Evolutionary conservation across 2,329 filamentous ascomycete genomes (phyloP), one percentile per base, ranked within the genome.

Genomic region (Neurospora crassa): DNA sequence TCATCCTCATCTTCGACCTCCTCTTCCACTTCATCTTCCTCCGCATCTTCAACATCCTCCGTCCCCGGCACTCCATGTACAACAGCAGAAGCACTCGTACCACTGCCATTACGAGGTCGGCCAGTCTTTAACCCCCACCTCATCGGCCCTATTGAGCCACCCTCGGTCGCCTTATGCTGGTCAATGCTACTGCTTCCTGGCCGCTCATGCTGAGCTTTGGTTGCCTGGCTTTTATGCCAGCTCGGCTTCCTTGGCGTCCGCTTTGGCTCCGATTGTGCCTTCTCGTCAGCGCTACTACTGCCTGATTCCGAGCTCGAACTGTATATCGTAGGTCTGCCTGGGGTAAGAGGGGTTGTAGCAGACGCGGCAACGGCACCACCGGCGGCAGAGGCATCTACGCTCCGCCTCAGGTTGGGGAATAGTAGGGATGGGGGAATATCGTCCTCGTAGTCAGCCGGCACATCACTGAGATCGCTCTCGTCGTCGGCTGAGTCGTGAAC

Each of bases 381-480:
- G 69, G 74, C 76, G 59, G 74, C 78, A 59, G 73, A 77, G 20
- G 75, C 76, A 67, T 81, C 81, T 67, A 79, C 78, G 68, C 80
- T 81, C 76, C 79, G 79, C 71, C 81, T 77, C 11, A 88, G 75
- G 71, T 85, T 85, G 0, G 86, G 85, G 70, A 88, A 88, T 79
- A 88, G 79, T 40, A 89, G 76, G 14, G 83, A 83, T 1, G 84
- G 82, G 1, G 86, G 86, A 40, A 85, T 84, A 53, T 89, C 85
- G 67, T 88, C 86, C 69, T 89, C 86, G 71, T 87, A 88, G 53
- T 85, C 86, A 4, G 85, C 80, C 37, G 88, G 83, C 5, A 89
- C 86, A 73, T 92, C 90, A 69, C 89, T 91, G 0, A 92, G 82
- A 73, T 91, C 90, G 76, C 89, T 91, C 78, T 92, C 90, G 70